Evolutionary conservation across 176 grass and related monocot genomes (phyloP), one percentile per base, ranked within the genome.

Genomic region (Tuctoria greenei): DNA sequence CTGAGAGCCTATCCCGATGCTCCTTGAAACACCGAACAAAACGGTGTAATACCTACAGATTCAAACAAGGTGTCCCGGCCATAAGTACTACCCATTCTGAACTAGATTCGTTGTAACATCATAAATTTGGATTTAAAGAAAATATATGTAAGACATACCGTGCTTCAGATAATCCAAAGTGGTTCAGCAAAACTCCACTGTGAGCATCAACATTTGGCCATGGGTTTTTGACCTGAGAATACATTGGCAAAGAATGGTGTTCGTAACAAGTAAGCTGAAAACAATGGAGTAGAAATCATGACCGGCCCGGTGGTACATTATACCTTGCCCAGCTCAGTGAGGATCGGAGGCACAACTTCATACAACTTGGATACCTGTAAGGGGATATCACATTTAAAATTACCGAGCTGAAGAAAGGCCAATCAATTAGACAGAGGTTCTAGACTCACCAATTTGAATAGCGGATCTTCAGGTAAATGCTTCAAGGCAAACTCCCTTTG

Each of bases 171-270:
- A 98, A 83, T 67, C 95, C 95, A 50, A 92, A 98, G 72, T 98
- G 75, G 65, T 90, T 98, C 63, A 98, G 85, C 51, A 98, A 68
- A 86, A 94, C 91, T 80, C 95, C 91, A 74, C 95, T 99, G 66
- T 99, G 95, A 67, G 95, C 95, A 80, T 99, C 95, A 73, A 99
- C 95, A 71, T 99, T 99, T 18, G 95, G 95, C 95, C 95, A 99
- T 59, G 95, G 95, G 77, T 99, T 99, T 78, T 99, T 99, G 6
- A 99, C 95, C 95, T 99, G 79, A 72, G 73, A 65, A 71, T 65
- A 69, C 10, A 81, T 35, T 35, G 15, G 34, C 38, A 41, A 79
- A 69, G 12, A 27, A 59, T 66, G 21, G 40, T 62, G 36, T 46
- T 68, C 49, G 71, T 87, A 41, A 64, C 36, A 28, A 58, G 31